Evolutionary conservation across 441 rosid genomes (phyloP).

Genomic region (Geranium incanum): DNA sequence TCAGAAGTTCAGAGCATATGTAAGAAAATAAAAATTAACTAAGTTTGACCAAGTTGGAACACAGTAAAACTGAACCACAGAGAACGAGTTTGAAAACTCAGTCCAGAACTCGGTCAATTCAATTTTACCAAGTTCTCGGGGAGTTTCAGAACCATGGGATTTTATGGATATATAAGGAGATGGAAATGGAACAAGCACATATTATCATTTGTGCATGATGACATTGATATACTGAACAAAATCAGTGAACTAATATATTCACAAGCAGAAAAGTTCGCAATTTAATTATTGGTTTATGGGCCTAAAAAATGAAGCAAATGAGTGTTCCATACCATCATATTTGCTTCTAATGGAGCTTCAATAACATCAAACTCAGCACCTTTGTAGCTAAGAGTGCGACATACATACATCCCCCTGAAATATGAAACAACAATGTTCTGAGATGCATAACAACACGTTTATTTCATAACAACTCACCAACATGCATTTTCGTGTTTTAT

Average conservation of each 20-base stretch:
- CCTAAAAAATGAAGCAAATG: constrained; percentile 17
- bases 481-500: constrained; percentile 6
- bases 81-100: too few species aligned
- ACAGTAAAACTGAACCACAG: too few species aligned
- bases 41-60: too few species aligned
- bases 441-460: constrained; percentile 7
- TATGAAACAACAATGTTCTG: constrained; percentile 21
- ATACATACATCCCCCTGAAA: constrained; percentile 94
- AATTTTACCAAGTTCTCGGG: too few species aligned
- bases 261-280: neutral
- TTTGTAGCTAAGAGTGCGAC: constrained; percentile 96
- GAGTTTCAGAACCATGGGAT: too few species aligned
- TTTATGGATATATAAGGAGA: too few species aligned
- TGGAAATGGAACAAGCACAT: neutral
- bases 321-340: constrained; percentile 66
- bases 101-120: too few species aligned
- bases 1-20: too few species aligned
- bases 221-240: neutral
- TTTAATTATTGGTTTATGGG: constrained; percentile 5
- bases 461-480: constrained; percentile 9
- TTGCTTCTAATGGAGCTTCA: constrained; percentile 85
- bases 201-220: neutral
- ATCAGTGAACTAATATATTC: neutral
- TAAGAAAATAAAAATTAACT: too few species aligned
- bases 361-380: constrained; percentile 90